Evolutionary conservation across 192 early-diverging fungal genomes (phyloP).

Genomic region (Coemansia aciculifera): DNA sequence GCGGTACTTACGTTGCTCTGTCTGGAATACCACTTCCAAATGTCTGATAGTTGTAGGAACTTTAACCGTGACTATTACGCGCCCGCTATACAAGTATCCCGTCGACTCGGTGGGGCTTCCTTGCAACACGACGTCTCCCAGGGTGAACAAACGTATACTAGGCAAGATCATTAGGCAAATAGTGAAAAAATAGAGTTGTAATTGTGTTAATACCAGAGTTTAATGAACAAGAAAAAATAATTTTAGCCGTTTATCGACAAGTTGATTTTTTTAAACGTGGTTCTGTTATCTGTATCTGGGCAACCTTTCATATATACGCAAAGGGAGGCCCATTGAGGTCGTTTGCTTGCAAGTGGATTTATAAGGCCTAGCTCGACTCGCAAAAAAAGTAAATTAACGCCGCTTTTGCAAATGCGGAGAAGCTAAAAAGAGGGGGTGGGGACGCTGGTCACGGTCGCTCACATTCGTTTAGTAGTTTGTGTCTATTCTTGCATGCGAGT

Average conservation of each 20-base stretch:
- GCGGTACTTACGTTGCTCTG: slow-evolving; percentile 22
- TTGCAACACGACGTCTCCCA: slow-evolving; percentile 44
- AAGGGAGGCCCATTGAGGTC: background rate
- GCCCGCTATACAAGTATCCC: slow-evolving; percentile 36
- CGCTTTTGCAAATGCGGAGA: background rate
- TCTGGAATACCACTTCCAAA: slow-evolving; percentile 41
- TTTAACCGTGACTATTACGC: slow-evolving; percentile 43
- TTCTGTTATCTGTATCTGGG: slow-evolving; percentile 6
- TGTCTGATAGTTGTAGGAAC: slow-evolving; percentile 24
- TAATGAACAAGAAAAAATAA: slow-evolving; percentile 8
- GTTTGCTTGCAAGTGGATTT: background rate
- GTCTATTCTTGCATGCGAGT: slow-evolving; percentile 6
- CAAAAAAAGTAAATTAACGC: background rate
- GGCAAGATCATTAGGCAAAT: slow-evolving; percentile 35
- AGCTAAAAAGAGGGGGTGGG: background rate
- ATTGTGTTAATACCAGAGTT: background rate
- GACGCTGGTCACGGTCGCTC: slow-evolving; percentile 10
- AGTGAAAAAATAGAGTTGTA: background rate
- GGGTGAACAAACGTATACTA: slow-evolving; percentile 41
- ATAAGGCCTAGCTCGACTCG: background rate
- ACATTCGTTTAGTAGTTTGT: background rate
- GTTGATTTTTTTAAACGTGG: background rate
- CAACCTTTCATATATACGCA: slow-evolving; percentile 2
- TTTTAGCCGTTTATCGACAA: background rate
- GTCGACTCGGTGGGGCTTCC: slow-evolving; percentile 38